phyloP scores from a whole-genome alignment of 208 protist genomes.

The Balamuthia mandrillaris region DNA sequence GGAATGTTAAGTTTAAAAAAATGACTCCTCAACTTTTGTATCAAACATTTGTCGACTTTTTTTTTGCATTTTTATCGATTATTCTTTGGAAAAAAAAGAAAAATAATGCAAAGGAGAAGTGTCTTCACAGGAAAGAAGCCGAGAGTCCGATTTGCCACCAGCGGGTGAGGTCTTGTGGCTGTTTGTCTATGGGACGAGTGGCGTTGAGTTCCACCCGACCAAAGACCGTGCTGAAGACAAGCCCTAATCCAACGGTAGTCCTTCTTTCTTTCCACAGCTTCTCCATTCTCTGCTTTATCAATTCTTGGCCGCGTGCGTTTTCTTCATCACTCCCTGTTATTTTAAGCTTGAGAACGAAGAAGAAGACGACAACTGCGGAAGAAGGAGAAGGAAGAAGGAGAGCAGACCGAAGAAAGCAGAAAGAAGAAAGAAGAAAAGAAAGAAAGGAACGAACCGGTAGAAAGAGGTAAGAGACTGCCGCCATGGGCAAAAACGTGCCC shows the following conservation, averaged over 20 bases:
- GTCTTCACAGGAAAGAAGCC: not conserved
- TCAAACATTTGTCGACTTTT: too few relatives aligned
- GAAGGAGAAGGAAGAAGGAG: not conserved
- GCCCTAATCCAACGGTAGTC: not conserved
- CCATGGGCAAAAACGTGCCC: not conserved
- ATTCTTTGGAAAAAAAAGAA: constrained; percentile 56
- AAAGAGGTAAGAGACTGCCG: not conserved
- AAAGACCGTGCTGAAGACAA: not conserved
- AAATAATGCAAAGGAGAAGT: constrained; percentile 49
- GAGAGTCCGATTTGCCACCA: not conserved
- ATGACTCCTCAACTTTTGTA: too few relatives aligned
- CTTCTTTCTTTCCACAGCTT: not conserved
- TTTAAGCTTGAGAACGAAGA: not conserved
- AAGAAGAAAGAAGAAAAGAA: not conserved
- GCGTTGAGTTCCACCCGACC: not conserved
- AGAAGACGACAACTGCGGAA: not conserved
- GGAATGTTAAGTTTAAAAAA: too few relatives aligned
- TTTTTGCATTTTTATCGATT: too few relatives aligned
- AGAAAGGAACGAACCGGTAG: not conserved
- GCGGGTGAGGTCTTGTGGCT: not conserved
- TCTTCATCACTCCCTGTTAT: too few relatives aligned
- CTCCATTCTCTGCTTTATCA: too few relatives aligned
- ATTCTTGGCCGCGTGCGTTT: too few relatives aligned
- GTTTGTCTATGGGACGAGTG: not conserved
- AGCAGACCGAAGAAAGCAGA: not conserved